These are phyloP conservation scores for Fusarium liriodendri DNA, from an alignment of 2,329 filamentous ascomycete genomes.

Conservation along the genomic window DNA sequence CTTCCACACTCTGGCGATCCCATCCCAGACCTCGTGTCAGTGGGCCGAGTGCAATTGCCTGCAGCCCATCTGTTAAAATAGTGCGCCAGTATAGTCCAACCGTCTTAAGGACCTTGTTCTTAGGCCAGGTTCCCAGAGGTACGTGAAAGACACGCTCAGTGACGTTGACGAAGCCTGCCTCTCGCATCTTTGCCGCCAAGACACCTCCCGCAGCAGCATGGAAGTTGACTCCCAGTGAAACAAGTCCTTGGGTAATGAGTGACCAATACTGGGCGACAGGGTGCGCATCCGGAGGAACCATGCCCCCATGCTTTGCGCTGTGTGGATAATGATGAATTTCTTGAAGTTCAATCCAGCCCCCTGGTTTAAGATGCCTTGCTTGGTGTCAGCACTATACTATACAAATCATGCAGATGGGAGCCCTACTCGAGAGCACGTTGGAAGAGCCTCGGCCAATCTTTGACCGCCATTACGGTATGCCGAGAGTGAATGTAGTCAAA, in stretches of 20 bases:
- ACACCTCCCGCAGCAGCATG: conserved; percentile 55
- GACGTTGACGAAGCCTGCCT: conserved; percentile 65
- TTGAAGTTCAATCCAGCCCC: conserved; percentile 67
- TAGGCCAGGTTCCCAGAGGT: conserved; percentile 66
- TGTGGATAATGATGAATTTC: conserved; percentile 64
- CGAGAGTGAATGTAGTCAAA: conserved; percentile 73
- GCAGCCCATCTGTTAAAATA: conserved; percentile 61
- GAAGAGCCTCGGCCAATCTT: conserved; percentile 65
- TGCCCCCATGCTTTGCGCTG: conserved; percentile 54
- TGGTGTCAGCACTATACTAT: not conserved
- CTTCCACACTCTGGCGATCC: conserved; percentile 60
- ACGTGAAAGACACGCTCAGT: conserved; percentile 61
- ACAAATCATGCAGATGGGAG: not conserved
- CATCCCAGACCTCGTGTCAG: conserved; percentile 62
- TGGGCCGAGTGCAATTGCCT: conserved; percentile 64
- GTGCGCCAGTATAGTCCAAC: conserved; percentile 65
- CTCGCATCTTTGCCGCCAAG: conserved; percentile 58
- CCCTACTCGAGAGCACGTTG: conserved; percentile 43
- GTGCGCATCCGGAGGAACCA: conserved; percentile 51
- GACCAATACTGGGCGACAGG: conserved; percentile 60
- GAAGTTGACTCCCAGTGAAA: conserved; percentile 59
- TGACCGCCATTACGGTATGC: conserved; percentile 66
- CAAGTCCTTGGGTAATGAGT: conserved; percentile 57
- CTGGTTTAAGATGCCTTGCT: conserved; percentile 61
- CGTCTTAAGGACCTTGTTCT: conserved; percentile 61